phyloP scores from a whole-genome alignment of 345 rosid genomes.

The Lenwebbia sp. region DNA sequence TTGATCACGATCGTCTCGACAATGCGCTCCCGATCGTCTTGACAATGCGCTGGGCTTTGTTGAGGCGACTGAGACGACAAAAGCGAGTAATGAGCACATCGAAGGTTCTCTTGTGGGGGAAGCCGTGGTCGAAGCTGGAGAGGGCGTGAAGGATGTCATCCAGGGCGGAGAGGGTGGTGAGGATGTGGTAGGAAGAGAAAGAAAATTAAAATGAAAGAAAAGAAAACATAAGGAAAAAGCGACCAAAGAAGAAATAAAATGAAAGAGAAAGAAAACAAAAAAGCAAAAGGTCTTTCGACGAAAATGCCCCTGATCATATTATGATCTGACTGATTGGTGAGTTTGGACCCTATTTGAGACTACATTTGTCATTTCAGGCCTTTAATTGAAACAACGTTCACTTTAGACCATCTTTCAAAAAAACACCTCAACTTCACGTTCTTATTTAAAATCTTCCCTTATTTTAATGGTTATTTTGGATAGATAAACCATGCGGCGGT shows the following conservation, averaged over 20 bases:
- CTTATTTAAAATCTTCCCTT: no score
- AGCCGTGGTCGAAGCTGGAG: neutral
- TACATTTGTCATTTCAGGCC: no score
- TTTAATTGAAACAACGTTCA: no score
- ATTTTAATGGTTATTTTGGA: neutral
- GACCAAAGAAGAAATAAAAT: neutral
- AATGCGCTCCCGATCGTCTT: neutral
- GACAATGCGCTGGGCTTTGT: neutral
- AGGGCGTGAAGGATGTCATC: accelerated
- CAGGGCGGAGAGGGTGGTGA: neutral
- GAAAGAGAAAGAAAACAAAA: neutral
- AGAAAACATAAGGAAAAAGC: neutral
- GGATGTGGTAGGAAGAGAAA: neutral
- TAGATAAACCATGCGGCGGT: neutral
- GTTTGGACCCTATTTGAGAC: no score
- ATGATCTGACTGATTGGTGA: no score
- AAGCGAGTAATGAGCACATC: neutral
- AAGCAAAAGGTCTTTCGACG: neutral
- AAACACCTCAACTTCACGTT: no score
- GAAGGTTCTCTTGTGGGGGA: neutral
- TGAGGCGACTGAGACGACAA: neutral
- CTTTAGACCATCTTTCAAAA: no score
- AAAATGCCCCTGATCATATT: no score
- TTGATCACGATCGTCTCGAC: neutral
- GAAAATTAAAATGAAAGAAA: neutral